Percentiles rank a stretch among this genome's conserved stretches.
Conservation (phyloP, 106 monocot species). For the Allium sativum region DNA sequence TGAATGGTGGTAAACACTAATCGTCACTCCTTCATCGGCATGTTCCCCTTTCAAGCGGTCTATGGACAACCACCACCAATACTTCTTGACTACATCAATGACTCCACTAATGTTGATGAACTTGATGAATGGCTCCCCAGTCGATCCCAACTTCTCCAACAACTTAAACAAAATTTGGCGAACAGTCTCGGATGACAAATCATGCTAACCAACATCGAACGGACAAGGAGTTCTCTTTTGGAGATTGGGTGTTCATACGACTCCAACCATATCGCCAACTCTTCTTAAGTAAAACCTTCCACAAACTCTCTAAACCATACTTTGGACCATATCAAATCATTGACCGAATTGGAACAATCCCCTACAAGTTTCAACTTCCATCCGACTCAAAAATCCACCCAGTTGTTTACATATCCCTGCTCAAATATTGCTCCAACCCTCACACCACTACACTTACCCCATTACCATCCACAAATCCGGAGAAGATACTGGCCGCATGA, state of each 20-base stretch:
- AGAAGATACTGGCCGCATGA: too few relatives aligned
- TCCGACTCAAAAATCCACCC: too few relatives aligned
- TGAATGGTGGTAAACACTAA: constrained; percentile 20
- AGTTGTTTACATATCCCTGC: too few relatives aligned
- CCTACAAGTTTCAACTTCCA: too few relatives aligned
- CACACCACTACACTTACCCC: too few relatives aligned
- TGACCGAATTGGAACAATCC: too few relatives aligned
- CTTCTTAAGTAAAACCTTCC: too few relatives aligned
- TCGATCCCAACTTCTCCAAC: neutral
- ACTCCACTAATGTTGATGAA: neutral
- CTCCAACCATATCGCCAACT: constrained; percentile 2
- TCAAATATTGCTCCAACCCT: too few relatives aligned
- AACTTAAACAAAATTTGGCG: neutral
- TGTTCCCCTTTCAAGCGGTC: constrained; percentile 3
- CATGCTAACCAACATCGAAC: constrained; percentile 1
- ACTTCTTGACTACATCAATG: neutral
- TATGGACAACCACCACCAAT: constrained; percentile 9
- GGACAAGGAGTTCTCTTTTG: neutral
- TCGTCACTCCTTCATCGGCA: neutral
- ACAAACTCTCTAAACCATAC: too few relatives aligned
- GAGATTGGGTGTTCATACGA: neutral
- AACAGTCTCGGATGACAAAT: constrained; percentile 3
- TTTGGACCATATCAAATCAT: too few relatives aligned
- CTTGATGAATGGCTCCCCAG: neutral
- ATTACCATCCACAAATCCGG: too few relatives aligned